A percentile compares a stretch with the other conserved stretches of the same genome.
Conservation (phyloP, 805 yeast species). For the Debaryomyces maramus region DNA sequence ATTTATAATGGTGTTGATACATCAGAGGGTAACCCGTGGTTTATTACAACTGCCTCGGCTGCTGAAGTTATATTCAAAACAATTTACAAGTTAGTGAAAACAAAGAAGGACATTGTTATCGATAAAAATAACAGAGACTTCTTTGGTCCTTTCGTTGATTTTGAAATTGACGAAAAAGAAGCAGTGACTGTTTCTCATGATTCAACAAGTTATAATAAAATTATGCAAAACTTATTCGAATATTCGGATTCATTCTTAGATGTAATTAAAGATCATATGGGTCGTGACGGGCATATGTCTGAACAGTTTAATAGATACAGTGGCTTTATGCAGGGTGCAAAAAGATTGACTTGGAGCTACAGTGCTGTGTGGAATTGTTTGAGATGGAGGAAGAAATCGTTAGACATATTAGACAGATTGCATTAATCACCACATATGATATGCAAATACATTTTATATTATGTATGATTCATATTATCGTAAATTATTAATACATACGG, state of each 20-base stretch:
- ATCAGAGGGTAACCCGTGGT: slow-evolving; percentile 93
- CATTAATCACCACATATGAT: slow-evolving; percentile 1
- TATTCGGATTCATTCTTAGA: slow-evolving; percentile 69
- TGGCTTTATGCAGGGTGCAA: slow-evolving; percentile 89
- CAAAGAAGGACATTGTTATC: slow-evolving; percentile 46
- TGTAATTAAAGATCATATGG: slow-evolving; percentile 59
- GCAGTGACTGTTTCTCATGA: slow-evolving; percentile 34
- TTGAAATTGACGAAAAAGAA: slow-evolving; percentile 19
- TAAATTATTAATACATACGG: neutral
- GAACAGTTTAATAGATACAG: slow-evolving; percentile 83
- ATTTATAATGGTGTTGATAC: slow-evolving; percentile 72
- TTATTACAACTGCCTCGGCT: slow-evolving; percentile 71
- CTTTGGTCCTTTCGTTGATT: slow-evolving; percentile 32
- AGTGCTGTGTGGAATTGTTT: slow-evolving; percentile 71
- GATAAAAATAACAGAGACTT: slow-evolving; percentile 28
- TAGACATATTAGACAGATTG: slow-evolving; percentile 8
- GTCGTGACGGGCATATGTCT: slow-evolving; percentile 69
- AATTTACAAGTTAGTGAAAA: slow-evolving; percentile 43
- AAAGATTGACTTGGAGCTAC: slow-evolving; percentile 87
- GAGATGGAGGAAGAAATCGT: slow-evolving; percentile 57
- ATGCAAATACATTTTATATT: neutral
- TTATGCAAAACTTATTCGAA: slow-evolving; percentile 47
- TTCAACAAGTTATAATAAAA: slow-evolving; percentile 44
- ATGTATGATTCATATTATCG: neutral
- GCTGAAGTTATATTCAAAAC: slow-evolving; percentile 61